Evolutionary conservation across 306 rosid species (phyloP).

Genomic region (Myrica gale): DNA sequence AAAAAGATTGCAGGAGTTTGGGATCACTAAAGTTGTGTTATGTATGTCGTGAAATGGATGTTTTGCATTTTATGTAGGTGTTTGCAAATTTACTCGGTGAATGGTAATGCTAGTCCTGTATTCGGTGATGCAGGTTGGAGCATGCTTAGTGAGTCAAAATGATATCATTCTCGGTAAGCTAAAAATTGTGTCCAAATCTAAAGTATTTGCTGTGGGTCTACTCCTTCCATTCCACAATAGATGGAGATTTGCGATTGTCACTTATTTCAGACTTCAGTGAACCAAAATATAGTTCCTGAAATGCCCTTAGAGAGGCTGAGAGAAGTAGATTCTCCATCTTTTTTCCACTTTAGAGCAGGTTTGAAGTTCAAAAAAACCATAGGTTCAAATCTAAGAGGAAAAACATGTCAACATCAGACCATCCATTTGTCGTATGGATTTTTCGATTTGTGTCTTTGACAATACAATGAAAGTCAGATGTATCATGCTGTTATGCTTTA

Average conservation of each 20-base stretch:
- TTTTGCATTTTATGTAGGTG: neutral
- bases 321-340: no score
- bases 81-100: neutral
- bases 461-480: neutral
- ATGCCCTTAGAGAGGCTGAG: no score
- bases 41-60: conserved; percentile 2
- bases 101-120: conserved; percentile 9
- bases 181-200: neutral
- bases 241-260: no score
- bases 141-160: conserved; percentile 84
- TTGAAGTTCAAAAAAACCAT: no score
- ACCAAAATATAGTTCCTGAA: no score
- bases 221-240: no score
- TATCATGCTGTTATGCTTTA: neutral
- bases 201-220: neutral
- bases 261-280: no score
- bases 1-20: neutral
- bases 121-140: conserved; percentile 69
- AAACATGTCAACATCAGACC: neutral
- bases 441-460: neutral
- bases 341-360: no score
- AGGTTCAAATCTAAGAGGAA: neutral
- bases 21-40: neutral
- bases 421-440: neutral
- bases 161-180: conserved; percentile 84